Conservation (phyloP, 768 basidiomycete genomes). For the Butyriboletus loyo region DNA sequence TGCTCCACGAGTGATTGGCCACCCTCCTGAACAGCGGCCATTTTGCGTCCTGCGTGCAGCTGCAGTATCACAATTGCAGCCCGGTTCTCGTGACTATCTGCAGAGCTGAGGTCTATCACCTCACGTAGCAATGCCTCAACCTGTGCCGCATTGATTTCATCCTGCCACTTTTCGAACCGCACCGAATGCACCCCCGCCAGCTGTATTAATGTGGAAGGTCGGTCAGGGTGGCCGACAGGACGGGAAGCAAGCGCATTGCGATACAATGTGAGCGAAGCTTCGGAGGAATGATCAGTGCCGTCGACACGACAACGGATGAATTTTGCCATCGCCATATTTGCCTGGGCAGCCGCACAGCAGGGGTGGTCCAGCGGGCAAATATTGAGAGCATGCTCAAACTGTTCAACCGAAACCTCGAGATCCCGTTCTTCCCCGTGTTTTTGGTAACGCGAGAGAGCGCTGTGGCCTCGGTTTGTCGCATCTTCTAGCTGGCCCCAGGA, state of each 20-base stretch:
- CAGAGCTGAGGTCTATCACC: not conserved
- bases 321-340: slow-evolving; percentile 4
- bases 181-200: no score
- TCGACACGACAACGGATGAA: not conserved
- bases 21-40: not conserved
- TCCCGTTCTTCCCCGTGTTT: not conserved
- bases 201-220: no score
- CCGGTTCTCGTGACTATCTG: not conserved
- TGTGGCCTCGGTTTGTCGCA: not conserved
- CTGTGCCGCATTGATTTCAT: not conserved
- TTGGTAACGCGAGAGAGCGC: not conserved
- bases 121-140: not conserved
- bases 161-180: not conserved
- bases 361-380: slow-evolving; percentile 6
- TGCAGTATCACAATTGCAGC: not conserved
- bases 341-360: slow-evolving; percentile 1
- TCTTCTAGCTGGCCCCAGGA: not conserved
- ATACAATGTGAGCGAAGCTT: not conserved
- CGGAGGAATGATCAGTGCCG: not conserved
- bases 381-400: not conserved
- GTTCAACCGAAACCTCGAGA: not conserved
- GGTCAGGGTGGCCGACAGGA: not conserved
- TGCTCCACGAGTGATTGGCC: not conserved
- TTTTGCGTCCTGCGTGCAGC: not conserved
- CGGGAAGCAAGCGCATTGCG: not conserved